phyloP scores from a whole-genome alignment of 2,329 filamentous ascomycete genomes.

The Penicillium sp. region DNA sequence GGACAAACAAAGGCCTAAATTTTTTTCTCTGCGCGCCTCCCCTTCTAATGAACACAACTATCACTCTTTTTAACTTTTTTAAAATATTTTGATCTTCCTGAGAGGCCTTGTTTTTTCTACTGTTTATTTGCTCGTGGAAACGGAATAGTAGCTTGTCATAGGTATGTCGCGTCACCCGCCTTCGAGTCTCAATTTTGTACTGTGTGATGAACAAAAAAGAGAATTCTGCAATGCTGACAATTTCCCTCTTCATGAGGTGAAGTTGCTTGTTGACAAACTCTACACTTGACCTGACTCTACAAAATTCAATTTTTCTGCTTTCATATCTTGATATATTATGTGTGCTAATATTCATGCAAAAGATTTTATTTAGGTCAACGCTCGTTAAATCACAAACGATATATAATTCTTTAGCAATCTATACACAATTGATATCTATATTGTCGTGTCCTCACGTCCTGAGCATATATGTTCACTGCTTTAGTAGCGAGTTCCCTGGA shows the following conservation, averaged over 20 bases:
- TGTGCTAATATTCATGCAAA: background rate
- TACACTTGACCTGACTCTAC: constrained; percentile 44
- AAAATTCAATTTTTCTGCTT: background rate
- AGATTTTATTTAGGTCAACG: background rate
- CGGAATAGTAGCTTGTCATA: background rate
- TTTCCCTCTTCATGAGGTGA: constrained; percentile 33
- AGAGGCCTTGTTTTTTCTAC: background rate
- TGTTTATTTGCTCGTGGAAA: background rate
- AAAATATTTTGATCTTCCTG: background rate
- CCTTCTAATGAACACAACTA: background rate
- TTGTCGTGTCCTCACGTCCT: background rate
- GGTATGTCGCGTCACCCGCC: constrained; percentile 8
- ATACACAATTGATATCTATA: background rate
- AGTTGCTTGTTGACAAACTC: constrained; percentile 43
- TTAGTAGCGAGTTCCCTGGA: constrained; percentile 30
- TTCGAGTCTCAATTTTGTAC: constrained; percentile 8
- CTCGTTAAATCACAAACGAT: background rate
- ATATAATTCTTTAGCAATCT: background rate
- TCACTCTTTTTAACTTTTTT: background rate
- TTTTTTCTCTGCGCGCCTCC: background rate
- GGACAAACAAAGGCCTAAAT: background rate
- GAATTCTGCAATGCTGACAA: constrained; percentile 47
- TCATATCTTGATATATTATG: background rate
- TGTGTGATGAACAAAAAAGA: constrained; percentile 37
- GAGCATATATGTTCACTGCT: constrained; percentile 1